A percentile compares a stretch with the other conserved stretches of the same genome.
Conservation (phyloP, 2,329 filamentous ascomycete species). For the Penicillium sp. region DNA sequence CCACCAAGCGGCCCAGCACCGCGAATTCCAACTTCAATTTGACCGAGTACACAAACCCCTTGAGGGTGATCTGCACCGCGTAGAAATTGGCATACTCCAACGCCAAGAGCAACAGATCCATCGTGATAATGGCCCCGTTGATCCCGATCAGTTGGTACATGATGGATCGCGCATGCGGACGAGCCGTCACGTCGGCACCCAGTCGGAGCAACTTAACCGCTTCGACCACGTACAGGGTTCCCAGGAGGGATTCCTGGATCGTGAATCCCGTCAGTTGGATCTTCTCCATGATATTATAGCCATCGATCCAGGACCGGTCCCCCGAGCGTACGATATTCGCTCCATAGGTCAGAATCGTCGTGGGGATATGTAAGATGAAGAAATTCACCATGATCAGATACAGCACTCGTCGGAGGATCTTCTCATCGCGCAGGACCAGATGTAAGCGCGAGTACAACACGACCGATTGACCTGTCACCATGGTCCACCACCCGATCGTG, state of each 20-base stretch:
- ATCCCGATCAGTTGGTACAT: constrained; percentile 44
- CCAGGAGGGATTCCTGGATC: constrained; percentile 44
- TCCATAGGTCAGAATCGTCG: constrained; percentile 51
- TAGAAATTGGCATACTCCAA: constrained; percentile 39
- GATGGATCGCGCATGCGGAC: constrained; percentile 26
- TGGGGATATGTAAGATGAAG: constrained; percentile 49
- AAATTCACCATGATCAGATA: constrained; percentile 54
- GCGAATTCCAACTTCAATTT: constrained; percentile 52
- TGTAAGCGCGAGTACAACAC: constrained; percentile 60
- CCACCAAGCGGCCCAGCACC: constrained; percentile 46
- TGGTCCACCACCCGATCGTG: constrained; percentile 52
- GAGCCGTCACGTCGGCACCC: constrained; percentile 18
- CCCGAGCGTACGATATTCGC: constrained; percentile 21
- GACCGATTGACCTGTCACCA: constrained; percentile 57
- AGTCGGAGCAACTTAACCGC: constrained; percentile 44
- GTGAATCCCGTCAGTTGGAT: constrained; percentile 43
- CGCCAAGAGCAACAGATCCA: constrained; percentile 42
- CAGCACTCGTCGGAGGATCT: constrained; percentile 46
- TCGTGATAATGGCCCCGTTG: constrained; percentile 43
- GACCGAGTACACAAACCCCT: constrained; percentile 35
- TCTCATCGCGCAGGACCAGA: constrained; percentile 49
- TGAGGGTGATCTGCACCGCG: constrained; percentile 37
- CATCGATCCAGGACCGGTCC: constrained; percentile 26
- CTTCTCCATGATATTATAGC: constrained; percentile 44
- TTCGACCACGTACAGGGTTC: constrained; percentile 49